Conservation (phyloP, 2,329 filamentous ascomycete genomes). For the Triangularia setosa region DNA sequence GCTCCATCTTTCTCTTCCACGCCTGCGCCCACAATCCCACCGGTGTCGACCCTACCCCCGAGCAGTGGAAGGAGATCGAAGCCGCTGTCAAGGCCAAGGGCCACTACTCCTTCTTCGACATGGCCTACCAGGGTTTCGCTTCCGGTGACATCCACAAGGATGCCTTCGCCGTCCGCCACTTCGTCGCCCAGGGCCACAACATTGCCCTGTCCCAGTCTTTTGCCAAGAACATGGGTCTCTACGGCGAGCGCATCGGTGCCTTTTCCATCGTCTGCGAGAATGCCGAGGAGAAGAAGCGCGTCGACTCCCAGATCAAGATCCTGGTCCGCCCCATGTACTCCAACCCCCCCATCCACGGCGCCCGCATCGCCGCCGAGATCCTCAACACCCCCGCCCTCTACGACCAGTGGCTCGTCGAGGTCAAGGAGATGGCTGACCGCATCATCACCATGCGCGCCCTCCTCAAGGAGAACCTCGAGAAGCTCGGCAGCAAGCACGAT, state of each 20-base stretch:
- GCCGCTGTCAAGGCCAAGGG: conserved; percentile 77
- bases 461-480: conserved; percentile 91
- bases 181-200: conserved; percentile 87
- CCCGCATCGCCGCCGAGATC: conserved; percentile 88
- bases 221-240: conserved; percentile 99
- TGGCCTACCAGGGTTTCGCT: conserved; percentile 98
- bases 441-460: conserved; percentile 98
- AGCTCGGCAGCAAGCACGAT: conserved; percentile 91
- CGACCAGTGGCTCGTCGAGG: conserved; percentile 91
- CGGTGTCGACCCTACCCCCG: conserved; percentile 85
- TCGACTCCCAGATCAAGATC: conserved; percentile 98
- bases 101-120: conserved; percentile 97
- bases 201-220: conserved; percentile 89
- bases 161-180: conserved; percentile 89
- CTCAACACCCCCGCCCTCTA: conserved; percentile 81
- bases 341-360: conserved; percentile 95
- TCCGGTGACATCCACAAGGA: conserved; percentile 88
- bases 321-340: conserved; percentile 96
- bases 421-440: conserved; percentile 98
- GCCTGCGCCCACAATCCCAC: conserved; percentile 98
- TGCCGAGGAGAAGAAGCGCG: conserved; percentile 86
- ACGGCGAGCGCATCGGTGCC: conserved; percentile 95
- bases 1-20: conserved; percentile 89
- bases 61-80: conserved; percentile 92
- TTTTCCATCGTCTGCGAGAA: conserved; percentile 89